These are phyloP conservation scores for Penicillium daleae DNA, from an alignment of 495 filamentous ascomycete species.

Conservation along the genomic window DNA sequence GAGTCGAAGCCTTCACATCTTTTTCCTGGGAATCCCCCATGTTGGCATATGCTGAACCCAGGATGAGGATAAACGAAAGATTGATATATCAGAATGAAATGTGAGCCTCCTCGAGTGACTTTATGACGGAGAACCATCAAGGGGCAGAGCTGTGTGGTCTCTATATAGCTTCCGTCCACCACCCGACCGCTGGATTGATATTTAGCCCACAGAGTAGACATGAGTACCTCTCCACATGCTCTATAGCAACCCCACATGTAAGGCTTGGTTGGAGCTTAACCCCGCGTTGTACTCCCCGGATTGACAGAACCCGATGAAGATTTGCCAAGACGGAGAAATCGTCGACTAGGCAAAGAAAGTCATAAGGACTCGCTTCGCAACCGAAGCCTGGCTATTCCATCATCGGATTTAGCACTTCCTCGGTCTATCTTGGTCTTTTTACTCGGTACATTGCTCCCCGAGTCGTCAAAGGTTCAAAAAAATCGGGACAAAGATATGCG, in stretches of 20 bases:
- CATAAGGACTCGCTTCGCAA: conserved; percentile 4
- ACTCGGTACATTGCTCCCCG: background rate
- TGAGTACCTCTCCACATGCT: background rate
- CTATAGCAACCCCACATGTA: background rate
- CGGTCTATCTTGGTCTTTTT: background rate
- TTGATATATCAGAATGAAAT: background rate
- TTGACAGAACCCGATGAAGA: background rate
- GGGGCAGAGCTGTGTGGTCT: background rate
- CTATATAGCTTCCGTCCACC: background rate
- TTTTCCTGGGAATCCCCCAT: background rate
- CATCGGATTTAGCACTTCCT: background rate
- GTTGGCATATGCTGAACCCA: background rate
- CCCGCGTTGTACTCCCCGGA: background rate
- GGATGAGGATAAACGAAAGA: background rate
- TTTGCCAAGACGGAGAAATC: conserved; percentile 11
- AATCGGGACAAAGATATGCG: background rate
- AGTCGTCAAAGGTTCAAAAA: background rate
- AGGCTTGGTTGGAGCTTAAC: background rate
- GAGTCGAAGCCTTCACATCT: background rate
- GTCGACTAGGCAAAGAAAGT: conserved; percentile 4
- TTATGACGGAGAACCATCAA: background rate
- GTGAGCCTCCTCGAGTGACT: background rate
- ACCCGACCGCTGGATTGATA: background rate
- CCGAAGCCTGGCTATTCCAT: background rate
- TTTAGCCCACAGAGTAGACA: background rate